A percentile compares a stretch with the other conserved stretches of the same genome.
phyloP scores from a whole-genome alignment of 2,329 filamentous ascomycete genomes.

The Trematosphaeria pertusa region DNA sequence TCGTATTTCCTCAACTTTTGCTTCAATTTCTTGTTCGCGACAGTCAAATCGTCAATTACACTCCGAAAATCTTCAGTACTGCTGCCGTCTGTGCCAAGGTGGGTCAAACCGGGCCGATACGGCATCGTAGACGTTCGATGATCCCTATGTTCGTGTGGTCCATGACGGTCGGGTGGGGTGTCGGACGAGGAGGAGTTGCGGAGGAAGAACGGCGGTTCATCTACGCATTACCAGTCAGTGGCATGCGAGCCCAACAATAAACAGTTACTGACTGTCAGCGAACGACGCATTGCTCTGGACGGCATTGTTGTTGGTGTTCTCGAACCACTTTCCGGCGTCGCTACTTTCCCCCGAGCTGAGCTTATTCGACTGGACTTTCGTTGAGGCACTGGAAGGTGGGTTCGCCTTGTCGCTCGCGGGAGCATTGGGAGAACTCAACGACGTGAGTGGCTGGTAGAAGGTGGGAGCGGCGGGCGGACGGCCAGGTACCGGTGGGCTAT shows the following conservation, averaged over 20 bases:
- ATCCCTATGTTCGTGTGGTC: slow-evolving; percentile 22
- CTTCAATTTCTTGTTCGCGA: slow-evolving; percentile 82
- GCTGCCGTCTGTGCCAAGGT: slow-evolving; percentile 56
- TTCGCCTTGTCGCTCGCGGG: slow-evolving; percentile 46
- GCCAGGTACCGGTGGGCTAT: slow-evolving; percentile 37
- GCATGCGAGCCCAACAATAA: no score
- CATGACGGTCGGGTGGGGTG: slow-evolving; percentile 48
- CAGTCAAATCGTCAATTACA: slow-evolving; percentile 85
- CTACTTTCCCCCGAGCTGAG: slow-evolving; percentile 59
- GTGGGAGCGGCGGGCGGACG: slow-evolving; percentile 1
- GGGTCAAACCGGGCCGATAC: slow-evolving; percentile 49
- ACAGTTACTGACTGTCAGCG: slow-evolving; percentile 48
- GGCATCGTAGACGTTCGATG: slow-evolving; percentile 26
- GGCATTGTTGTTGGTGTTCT: slow-evolving; percentile 58
- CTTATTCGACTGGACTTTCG: slow-evolving; percentile 41
- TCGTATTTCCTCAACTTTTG: slow-evolving; percentile 75
- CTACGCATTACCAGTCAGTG: slow-evolving; percentile 25
- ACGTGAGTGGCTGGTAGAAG: slow-evolving; percentile 13
- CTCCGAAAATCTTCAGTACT: slow-evolving; percentile 78
- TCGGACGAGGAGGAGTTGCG: slow-evolving; percentile 54
- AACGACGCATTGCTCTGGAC: slow-evolving; percentile 46
- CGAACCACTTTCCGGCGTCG: slow-evolving; percentile 61
- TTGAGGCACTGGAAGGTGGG: slow-evolving; percentile 51
- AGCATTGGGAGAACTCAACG: slow-evolving; percentile 30
- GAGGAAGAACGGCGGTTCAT: slow-evolving; percentile 54